Evolutionary conservation across 202 grass and related monocot genomes (phyloP).

Genomic region (Bolboschoenoplectus hybrid): DNA sequence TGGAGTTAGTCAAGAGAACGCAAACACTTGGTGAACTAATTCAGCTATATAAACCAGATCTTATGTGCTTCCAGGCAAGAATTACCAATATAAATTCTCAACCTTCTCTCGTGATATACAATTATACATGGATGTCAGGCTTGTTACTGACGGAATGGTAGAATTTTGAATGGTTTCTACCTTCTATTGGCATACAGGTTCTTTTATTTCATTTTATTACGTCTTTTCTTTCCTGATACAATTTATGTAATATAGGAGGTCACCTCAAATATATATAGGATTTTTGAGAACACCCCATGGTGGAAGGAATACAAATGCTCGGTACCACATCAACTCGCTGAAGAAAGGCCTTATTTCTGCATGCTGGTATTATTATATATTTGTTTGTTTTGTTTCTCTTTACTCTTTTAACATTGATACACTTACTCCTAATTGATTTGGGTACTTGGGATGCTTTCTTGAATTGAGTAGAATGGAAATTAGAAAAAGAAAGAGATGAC

Average conservation of each 20-base stretch:
- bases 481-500: neutral
- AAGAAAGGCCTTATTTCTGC: slow-evolving; percentile 70
- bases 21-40: slow-evolving; percentile 78
- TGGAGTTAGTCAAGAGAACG: slow-evolving; percentile 75
- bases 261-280: slow-evolving; percentile 63
- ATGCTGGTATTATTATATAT: slow-evolving; percentile 63
- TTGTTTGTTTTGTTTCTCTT: neutral
- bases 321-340: slow-evolving; percentile 46
- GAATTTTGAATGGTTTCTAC: neutral
- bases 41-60: slow-evolving; percentile 62
- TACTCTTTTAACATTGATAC: neutral
- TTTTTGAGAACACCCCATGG: slow-evolving; percentile 73
- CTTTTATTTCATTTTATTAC: slow-evolving; percentile 31
- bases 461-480: neutral
- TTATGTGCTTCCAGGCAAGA: slow-evolving; percentile 79
- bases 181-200: neutral
- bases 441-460: slow-evolving; percentile 25
- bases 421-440: neutral
- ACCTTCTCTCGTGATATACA: neutral
- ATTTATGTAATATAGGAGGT: slow-evolving; percentile 64
- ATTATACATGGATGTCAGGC: neutral
- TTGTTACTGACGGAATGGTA: neutral
- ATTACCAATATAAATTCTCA: slow-evolving; percentile 15
- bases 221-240: slow-evolving; percentile 10
- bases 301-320: slow-evolving; percentile 76